Evolutionary conservation across 2,329 filamentous ascomycete species (phyloP), one percentile per base, ranked within the genome.

Genomic region (Chaetomiaceae sp.): DNA sequence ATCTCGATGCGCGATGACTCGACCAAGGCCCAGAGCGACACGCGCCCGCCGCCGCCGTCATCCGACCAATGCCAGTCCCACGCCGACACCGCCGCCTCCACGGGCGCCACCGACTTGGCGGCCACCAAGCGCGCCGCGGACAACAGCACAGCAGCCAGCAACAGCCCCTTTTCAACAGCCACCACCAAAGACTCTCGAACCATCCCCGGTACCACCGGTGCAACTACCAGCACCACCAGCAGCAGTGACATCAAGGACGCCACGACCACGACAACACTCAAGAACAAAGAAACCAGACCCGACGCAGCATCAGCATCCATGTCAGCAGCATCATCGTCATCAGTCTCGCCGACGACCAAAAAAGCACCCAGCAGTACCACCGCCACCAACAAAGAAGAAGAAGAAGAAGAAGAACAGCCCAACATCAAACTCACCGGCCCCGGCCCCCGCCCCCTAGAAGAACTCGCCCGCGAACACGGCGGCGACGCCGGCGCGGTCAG

Each of bases 401-500:
- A 27, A 5, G 35, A 13, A 3, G 41, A 33, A 12, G 1, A 4
- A 19, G 1, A 13, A 12, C 7, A 19, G 31, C n/a, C 65, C 46
- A 64, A 64, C 3, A 56, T 60, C 46, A 66, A 70, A 47, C 52
- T 71, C 14, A 66, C 71, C 10, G 71, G 70, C 3, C 67, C 73
- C 1, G 73, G 73, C 0, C 74, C 73, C 9, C 68, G 68, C 50
- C 71, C 73, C 1, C 35, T 78, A 2, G 69, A 63, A 2, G 58
- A 65, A 16, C 56, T 72, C 1, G 71, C 71, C 9, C 56, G 55
- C 33, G 61, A 66, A 51, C 55, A 59, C 38, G 63, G 63, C 50
- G 65, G 66, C 20, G 63, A 67, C 16, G 65, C 64, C 3, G 65
- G 62, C 12, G 39, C 31, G 14, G 31, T 12, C 25, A 53, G 48